A percentile compares a stretch with the other conserved stretches of the same genome.
Conservation (phyloP, 176 grass and related monocot genomes). For the Eleusine indica region DNA sequence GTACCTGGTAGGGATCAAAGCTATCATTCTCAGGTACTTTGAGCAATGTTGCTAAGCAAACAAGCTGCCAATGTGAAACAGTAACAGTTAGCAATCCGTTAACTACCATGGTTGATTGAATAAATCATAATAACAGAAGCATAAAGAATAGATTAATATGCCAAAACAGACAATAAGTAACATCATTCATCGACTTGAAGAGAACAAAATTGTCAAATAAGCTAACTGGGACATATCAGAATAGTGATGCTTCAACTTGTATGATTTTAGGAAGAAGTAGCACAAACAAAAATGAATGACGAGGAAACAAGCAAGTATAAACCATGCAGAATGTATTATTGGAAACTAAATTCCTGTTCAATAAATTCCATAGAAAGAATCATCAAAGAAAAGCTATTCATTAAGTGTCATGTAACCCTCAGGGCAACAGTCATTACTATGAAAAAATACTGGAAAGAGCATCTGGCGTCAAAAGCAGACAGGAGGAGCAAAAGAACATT, state of each 20-base stretch:
- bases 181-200: background rate
- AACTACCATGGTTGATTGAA: constrained; percentile 4
- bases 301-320: background rate
- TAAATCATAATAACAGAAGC: background rate
- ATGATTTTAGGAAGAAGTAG: background rate
- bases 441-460: background rate
- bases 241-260: background rate
- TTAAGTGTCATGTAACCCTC: background rate
- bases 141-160: background rate
- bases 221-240: background rate
- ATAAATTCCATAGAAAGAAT: constrained; percentile 2
- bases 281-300: too few relatives aligned
- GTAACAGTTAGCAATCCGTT: constrained; percentile 27
- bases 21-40: constrained; percentile 97
- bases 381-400: background rate
- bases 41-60: constrained; percentile 95
- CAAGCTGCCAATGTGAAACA: constrained; percentile 67
- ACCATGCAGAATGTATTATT: constrained; percentile 1
- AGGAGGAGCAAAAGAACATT: background rate
- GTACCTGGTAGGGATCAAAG: constrained; percentile 95
- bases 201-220: constrained; percentile 3
- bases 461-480: background rate
- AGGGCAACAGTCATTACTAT: background rate
- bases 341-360: background rate
- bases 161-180: constrained; percentile 17